These are phyloP conservation scores for Ramaria sp. DNA, from an alignment of 768 basidiomycete genomes.

Conservation along the genomic window DNA sequence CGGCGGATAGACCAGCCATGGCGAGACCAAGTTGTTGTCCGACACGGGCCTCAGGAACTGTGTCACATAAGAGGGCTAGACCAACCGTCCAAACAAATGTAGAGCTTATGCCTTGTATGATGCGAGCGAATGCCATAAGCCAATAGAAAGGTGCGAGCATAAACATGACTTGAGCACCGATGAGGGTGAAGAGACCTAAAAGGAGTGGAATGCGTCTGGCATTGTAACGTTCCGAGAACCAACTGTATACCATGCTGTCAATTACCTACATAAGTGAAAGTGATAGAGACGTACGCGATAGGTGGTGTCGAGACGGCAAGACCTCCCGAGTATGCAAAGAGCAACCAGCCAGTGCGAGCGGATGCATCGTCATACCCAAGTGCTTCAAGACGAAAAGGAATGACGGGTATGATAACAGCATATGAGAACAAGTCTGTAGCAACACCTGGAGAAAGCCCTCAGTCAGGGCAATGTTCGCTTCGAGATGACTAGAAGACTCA, in stretches of 20 bases:
- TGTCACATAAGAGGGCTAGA: conserved; percentile 49
- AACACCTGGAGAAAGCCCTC: conserved; percentile 18
- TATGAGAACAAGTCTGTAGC: conserved; percentile 49
- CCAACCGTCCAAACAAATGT: conserved; percentile 56
- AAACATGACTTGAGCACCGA: conserved; percentile 46
- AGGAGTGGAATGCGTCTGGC: conserved; percentile 39
- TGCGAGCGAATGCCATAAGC: conserved; percentile 47
- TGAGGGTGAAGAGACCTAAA: conserved; percentile 36
- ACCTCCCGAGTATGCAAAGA: conserved; percentile 55
- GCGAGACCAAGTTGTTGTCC: conserved; percentile 52
- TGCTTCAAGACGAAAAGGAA: conserved; percentile 49
- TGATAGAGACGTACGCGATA: conserved; percentile 28
- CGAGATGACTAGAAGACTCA: conserved; percentile 14
- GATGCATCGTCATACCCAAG: conserved; percentile 38
- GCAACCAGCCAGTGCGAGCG: conserved; percentile 45
- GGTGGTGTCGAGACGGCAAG: conserved; percentile 47
- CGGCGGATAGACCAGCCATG: conserved; percentile 46
- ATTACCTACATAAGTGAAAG: not conserved
- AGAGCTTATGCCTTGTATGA: conserved; percentile 50
- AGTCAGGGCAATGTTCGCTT: not conserved
- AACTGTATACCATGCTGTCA: not conserved
- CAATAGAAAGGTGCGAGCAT: conserved; percentile 51
- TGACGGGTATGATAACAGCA: conserved; percentile 50
- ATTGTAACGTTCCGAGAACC: conserved; percentile 39
- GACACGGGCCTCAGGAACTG: conserved; percentile 34